Conservation (phyloP, 345 rosid species). For the Dimocarpus longan region DNA sequence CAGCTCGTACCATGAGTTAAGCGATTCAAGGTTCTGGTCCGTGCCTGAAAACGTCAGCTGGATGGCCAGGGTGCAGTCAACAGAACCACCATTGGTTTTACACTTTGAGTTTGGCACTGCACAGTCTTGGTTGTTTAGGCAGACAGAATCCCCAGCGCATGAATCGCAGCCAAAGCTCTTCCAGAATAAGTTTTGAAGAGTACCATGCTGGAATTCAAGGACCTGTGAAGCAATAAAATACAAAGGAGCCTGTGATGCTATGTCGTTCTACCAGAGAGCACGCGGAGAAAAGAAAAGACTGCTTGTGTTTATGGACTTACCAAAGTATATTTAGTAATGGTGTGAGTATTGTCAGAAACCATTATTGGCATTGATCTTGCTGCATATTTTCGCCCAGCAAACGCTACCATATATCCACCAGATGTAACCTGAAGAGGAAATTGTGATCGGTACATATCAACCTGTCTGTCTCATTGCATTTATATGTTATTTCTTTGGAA, state of each 20-base stretch:
- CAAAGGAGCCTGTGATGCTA: too few species aligned
- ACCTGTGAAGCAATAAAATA: constrained; percentile 41
- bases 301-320: constrained; percentile 36
- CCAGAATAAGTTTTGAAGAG: constrained; percentile 72
- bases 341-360: constrained; percentile 64
- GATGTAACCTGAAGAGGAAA: constrained; percentile 37
- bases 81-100: constrained; percentile 41
- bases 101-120: constrained; percentile 67
- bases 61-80: constrained; percentile 59
- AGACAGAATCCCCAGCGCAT: constrained; percentile 49
- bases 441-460: not conserved
- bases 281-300: not conserved
- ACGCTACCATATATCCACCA: constrained; percentile 91
- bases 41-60: constrained; percentile 88
- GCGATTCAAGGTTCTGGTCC: constrained; percentile 64
- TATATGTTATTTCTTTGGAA: not conserved
- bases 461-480: not conserved
- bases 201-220: constrained; percentile 82
- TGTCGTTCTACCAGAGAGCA: too few species aligned
- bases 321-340: constrained; percentile 82
- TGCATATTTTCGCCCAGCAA: constrained; percentile 89
- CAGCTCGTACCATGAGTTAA: constrained; percentile 92
- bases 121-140: constrained; percentile 65
- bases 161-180: constrained; percentile 75
- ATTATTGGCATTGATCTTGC: constrained; percentile 79